Evolutionary conservation across 768 basidiomycete genomes (phyloP).

Genomic region (Mrakia gelida): DNA sequence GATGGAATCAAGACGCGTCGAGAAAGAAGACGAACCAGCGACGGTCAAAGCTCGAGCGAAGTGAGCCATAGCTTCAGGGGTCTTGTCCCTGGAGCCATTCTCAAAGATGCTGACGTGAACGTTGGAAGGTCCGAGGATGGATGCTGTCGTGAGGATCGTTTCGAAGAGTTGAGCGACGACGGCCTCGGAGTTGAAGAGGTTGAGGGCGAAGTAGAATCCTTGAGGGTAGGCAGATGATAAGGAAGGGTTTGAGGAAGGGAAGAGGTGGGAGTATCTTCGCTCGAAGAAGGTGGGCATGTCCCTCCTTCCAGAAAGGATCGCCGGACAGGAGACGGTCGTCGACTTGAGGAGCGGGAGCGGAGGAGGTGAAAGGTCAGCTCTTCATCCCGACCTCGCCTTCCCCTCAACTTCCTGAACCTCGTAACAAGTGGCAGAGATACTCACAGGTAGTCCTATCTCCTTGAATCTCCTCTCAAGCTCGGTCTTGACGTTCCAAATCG

Average conservation of each 20-base stretch:
- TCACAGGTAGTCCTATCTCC: constrained; percentile 8
- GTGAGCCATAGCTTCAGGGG: constrained; percentile 20
- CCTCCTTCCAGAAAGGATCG: constrained; percentile 9
- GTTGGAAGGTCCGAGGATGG: constrained; percentile 28
- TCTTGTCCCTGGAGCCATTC: constrained; percentile 28
- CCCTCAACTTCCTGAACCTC: not conserved
- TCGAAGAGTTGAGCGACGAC: constrained; percentile 25
- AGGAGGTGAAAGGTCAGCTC: not conserved
- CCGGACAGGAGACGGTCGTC: constrained; percentile 11
- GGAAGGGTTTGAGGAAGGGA: not conserved
- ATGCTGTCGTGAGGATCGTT: constrained; percentile 23
- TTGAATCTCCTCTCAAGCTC: constrained; percentile 19
- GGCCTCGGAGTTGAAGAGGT: constrained; percentile 26
- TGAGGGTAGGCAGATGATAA: not conserved
- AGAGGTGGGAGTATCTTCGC: constrained; percentile 20
- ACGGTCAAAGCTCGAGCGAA: constrained; percentile 29
- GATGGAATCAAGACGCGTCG: not conserved
- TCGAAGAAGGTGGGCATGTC: constrained; percentile 17
- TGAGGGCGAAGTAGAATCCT: constrained; percentile 32
- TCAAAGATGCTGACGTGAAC: constrained; percentile 31
- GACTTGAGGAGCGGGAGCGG: not conserved
- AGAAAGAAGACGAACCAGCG: not conserved
- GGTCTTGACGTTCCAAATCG: constrained; percentile 15
- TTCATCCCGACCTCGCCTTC: too few relatives aligned
- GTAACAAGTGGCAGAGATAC: not conserved